A percentile compares a stretch with the other conserved stretches of the same genome.
Evolutionary conservation across 176 grass and related monocot genomes (phyloP).

Genomic region (Stipa capillata): DNA sequence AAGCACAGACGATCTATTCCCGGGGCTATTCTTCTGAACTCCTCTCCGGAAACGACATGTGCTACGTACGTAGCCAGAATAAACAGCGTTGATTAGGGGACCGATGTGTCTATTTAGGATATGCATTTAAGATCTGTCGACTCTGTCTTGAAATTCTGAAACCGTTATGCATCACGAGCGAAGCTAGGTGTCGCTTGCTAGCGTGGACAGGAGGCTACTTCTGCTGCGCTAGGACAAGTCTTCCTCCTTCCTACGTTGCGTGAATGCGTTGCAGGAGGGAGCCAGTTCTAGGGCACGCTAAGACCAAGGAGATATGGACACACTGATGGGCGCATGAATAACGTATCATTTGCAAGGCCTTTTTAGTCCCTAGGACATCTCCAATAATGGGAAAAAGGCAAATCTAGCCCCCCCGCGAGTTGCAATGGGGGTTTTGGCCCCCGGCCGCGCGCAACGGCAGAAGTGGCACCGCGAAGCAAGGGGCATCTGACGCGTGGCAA

Average conservation of each 20-base stretch:
- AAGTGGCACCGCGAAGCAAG: no score
- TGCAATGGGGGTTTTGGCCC: no score
- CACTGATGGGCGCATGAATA: background rate
- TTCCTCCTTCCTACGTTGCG: background rate
- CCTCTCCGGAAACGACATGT: background rate
- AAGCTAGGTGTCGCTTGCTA: background rate
- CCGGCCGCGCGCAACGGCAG: no score
- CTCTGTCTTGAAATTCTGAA: background rate
- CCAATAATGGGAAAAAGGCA: no score
- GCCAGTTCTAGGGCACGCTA: background rate
- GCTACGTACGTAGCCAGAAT: background rate
- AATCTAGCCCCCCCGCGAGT: no score
- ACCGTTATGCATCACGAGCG: background rate
- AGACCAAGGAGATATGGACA: slow-evolving; percentile 2
- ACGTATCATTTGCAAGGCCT: background rate
- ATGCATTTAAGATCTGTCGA: no score
- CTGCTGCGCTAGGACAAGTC: background rate
- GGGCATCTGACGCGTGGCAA: no score
- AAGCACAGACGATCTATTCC: background rate
- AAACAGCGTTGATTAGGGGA: background rate
- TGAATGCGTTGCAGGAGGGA: background rate
- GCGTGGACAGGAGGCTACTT: background rate
- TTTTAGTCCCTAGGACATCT: background rate
- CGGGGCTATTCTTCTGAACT: background rate
- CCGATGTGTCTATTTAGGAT: no score